phyloP scores from a whole-genome alignment of 305 asterid genomes.

The Euphrasia arctica region DNA sequence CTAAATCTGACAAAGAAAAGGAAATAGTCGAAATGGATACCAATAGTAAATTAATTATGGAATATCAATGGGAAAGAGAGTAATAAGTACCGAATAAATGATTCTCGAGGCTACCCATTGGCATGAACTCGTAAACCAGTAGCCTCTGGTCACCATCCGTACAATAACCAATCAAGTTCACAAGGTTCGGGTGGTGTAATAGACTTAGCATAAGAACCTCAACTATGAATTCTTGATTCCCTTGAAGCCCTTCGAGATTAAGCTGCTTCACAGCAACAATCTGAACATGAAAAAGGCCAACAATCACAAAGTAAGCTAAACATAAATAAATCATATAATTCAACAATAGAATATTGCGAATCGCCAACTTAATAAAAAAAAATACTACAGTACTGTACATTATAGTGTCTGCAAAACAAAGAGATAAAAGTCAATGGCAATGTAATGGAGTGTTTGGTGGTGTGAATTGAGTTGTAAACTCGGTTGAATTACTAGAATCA shows the following conservation, averaged over 20 bases:
- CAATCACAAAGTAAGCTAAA: slow-evolving; percentile 12
- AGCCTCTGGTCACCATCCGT: slow-evolving; percentile 92
- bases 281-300: slow-evolving; percentile 37
- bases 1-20: slow-evolving; percentile 38
- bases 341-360: too few relatives aligned
- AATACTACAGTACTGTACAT: too few relatives aligned
- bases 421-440: too few relatives aligned
- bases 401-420: too few relatives aligned
- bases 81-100: slow-evolving; percentile 69
- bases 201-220: slow-evolving; percentile 92
- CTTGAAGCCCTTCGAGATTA: slow-evolving; percentile 86
- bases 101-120: slow-evolving; percentile 86
- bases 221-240: slow-evolving; percentile 85
- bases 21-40: neutral
- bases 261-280: slow-evolving; percentile 85
- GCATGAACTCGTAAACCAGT: slow-evolving; percentile 85
- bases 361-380: too few relatives aligned
- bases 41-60: neutral
- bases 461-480: neutral
- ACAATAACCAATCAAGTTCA: slow-evolving; percentile 83
- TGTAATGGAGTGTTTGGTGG: neutral
- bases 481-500: neutral
- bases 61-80: slow-evolving; percentile 10
- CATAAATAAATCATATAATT: neutral
- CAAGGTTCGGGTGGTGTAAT: slow-evolving; percentile 81